Evolutionary conservation across 1,139 yeast species (phyloP).

Genomic region (Scheffersomyces titani): DNA sequence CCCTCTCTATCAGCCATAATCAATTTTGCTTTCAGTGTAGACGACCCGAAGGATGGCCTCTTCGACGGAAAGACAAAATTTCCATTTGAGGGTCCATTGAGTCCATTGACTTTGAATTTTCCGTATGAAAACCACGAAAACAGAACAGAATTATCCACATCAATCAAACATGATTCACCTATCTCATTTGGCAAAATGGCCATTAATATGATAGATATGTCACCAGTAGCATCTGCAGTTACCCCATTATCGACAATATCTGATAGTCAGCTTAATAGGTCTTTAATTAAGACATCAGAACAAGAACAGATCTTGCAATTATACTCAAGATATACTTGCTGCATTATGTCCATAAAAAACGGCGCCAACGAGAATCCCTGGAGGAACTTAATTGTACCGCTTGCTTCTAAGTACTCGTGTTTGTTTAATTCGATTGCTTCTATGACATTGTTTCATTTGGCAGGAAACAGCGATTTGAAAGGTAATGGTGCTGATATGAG

Average conservation of each 20-base stretch:
- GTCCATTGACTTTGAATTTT: constrained; percentile 30
- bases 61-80: constrained; percentile 9
- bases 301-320: constrained; percentile 37
- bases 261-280: constrained; percentile 9
- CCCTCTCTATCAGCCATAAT: constrained; percentile 50
- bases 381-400: constrained; percentile 59
- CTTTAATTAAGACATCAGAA: constrained; percentile 26
- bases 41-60: constrained; percentile 7
- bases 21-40: constrained; percentile 41
- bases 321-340: constrained; percentile 53
- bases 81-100: constrained; percentile 26
- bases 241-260: constrained; percentile 5
- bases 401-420: constrained; percentile 54
- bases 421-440: constrained; percentile 64
- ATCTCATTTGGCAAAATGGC: background rate
- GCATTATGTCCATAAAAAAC: constrained; percentile 62
- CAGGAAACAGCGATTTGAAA: constrained; percentile 38
- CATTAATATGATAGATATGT: constrained; percentile 1
- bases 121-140: background rate
- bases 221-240: constrained; percentile 2
- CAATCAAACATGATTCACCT: background rate
- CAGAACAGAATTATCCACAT: background rate
- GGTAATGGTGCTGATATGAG: constrained; percentile 43
- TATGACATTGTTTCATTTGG: constrained; percentile 65
- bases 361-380: constrained; percentile 70